Evolutionary conservation across 176 grass and related monocot species (phyloP).

Genomic region (Raddia guianensis): DNA sequence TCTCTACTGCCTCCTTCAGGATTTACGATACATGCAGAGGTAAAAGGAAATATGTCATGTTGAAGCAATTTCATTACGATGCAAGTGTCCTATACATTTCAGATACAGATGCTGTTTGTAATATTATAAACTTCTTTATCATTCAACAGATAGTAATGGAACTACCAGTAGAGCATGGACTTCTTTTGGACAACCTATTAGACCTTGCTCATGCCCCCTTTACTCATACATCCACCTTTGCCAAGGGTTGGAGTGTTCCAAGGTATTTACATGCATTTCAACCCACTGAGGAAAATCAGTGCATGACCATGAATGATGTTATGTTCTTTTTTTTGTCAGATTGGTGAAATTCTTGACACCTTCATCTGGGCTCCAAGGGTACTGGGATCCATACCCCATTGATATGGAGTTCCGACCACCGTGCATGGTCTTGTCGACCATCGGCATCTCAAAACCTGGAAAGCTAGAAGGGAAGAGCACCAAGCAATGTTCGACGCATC

Average conservation of each 20-base stretch:
- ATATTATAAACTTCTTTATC: conserved; percentile 11
- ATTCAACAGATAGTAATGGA: conserved; percentile 90
- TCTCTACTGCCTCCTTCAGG: conserved; percentile 84
- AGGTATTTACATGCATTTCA: conserved; percentile 48
- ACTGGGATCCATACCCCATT: conserved; percentile 98
- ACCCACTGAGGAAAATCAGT: background rate
- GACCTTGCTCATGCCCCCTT: conserved; percentile 99
- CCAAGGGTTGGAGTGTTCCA: conserved; percentile 98
- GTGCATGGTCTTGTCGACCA: conserved; percentile 92
- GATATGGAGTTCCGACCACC: conserved; percentile 97
- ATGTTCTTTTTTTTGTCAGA: conserved; percentile 41
- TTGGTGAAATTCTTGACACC: conserved; percentile 95
- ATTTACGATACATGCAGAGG: conserved; percentile 90
- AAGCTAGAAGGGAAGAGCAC: conserved; percentile 81
- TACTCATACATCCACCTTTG: conserved; percentile 93
- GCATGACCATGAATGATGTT: background rate
- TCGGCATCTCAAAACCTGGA: conserved; percentile 96
- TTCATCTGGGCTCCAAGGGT: conserved; percentile 85
- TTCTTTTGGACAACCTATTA: conserved; percentile 94
- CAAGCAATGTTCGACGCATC: conserved; percentile 80
- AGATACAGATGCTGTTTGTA: background rate
- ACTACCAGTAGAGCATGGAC: conserved; percentile 88
- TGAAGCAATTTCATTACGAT: background rate
- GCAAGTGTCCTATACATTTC: conserved; percentile 16
- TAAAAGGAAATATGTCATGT: conserved; percentile 36